Percentiles rank a stretch among this genome's conserved stretches.
phyloP scores from a whole-genome alignment of 257 asterid genomes.

The Gynochthodes officinalis region DNA sequence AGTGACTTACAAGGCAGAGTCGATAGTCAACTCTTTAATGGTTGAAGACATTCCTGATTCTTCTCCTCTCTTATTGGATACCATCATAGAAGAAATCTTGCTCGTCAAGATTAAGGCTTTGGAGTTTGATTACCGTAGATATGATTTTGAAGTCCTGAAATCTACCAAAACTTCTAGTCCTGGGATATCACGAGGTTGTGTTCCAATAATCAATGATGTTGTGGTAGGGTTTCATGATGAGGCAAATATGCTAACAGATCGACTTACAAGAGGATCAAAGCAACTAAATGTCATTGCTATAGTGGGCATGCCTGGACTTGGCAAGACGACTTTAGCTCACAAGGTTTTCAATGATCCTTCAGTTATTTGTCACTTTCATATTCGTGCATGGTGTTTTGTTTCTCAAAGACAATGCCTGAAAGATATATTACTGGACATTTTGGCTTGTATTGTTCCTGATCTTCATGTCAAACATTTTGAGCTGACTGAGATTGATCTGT shows the following conservation, averaged over 20 bases:
- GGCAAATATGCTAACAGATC: background rate
- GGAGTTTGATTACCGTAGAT: background rate
- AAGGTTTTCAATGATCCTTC: background rate
- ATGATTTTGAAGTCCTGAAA: background rate
- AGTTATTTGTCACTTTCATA: background rate
- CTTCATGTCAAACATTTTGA: background rate
- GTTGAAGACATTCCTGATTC: background rate
- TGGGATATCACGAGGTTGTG: background rate
- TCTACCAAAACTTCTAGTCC: background rate
- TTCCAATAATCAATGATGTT: background rate
- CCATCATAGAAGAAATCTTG: background rate
- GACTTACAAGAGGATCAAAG: background rate
- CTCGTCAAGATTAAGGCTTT: background rate
- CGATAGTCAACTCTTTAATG: background rate
- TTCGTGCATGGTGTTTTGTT: slow-evolving; percentile 3
- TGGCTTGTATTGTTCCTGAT: background rate
- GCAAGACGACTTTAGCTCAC: slow-evolving; percentile 14
- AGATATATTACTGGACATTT: slow-evolving; percentile 1
- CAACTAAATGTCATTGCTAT: slow-evolving; percentile 1
- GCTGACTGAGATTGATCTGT: background rate
- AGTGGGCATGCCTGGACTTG: slow-evolving; percentile 13
- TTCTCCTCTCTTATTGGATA: background rate
- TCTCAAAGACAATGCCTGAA: background rate
- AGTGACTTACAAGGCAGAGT: background rate
- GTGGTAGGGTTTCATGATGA: slow-evolving; percentile 12